Evolutionary conservation across 257 asterid genomes (phyloP), one percentile per base, ranked within the genome.

Genomic region (Nicotiana paniculata): DNA sequence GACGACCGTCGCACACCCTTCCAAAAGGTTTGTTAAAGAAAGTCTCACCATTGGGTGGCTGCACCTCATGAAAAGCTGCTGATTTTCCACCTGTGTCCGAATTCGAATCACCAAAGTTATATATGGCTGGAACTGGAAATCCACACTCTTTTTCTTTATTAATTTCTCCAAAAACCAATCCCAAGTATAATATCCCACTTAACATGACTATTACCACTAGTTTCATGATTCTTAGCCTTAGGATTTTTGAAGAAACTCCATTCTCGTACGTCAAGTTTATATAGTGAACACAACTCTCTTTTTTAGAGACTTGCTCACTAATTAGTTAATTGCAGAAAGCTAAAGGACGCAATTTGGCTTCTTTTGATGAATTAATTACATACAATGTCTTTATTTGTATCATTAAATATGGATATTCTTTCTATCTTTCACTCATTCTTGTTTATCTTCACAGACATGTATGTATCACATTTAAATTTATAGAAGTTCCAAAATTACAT

Each of bases 61-160:
- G 86, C 85, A 59, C 84, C 58, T 46, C 83, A 9, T 26, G 66
- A 4, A 85, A 12, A 3, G 86, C 86, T 4, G 90, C 90, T 0
- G 86, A 85, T 21, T 79, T 80, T 4, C 89, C 91, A 10, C 92
- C 91, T 0, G 91, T 88, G 67, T 86, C 89, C 3, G 89, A 86
- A 43, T 86, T 86, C 32, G 89, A 86, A 81, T 86, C 89, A 3
- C 87, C 89, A 10, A 86, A 86, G 65, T 82, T 86, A 85, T 28
- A 84, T 48, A 87, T 43, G 32, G 83, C 86, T n/a, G 86, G 88
- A 81, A 84, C 86, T 18, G 86, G 88, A 81, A 84, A 86, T 7
- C 76, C 43, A 55, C 87, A 86, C 5, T 35, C 63, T 15, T 24
- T 79, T 9, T 57, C 46, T 17, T 5, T 57, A 28, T 37, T 70